Base-by-base conservation (phyloP, 2,329 filamentous ascomycete species). In the Herpotrichia juniperi region DNA sequence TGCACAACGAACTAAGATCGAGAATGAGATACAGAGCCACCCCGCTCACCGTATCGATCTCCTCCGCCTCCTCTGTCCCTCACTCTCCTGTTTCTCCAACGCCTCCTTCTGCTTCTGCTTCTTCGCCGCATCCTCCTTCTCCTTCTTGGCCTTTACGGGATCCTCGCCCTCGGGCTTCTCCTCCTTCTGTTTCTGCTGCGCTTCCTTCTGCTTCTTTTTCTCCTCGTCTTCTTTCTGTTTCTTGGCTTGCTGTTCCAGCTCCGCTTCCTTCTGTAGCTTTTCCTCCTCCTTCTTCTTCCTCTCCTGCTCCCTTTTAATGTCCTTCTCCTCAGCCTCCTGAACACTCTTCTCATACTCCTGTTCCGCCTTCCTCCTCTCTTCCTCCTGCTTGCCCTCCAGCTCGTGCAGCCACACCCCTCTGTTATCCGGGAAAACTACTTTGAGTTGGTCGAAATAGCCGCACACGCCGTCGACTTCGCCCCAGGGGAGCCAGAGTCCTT, bases 381-480 rank as follows among this genome's bases (percentile, higher is more conserved):
- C 31, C 34, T 59, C 66, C 2, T 46, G 57, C 6, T 57, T 46
- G 12, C 45, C 46, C 5, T 71, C 67, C 0, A 46, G 19, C 39
- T 73, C 70, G 26, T 71, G 67, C 19, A 73, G 43, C 71, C 72
- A 74, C 2, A 71, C 66, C 0, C 79, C 81, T 22, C 74, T 70
- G 0, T 73, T 75, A 58, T 83, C 81, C 7, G 69, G 64, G 56
- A 84, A 83, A 0, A 82, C 63, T 28, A 74, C 69, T 26, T 78
- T 76, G 19, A 76, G 67, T 2, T 76, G 74, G 11, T 69, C 66
- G 25, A 69, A 25, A 0, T 58, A 58, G 1, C 69, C 70, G 37
- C 70, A 72, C 1, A 72, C 70, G 17, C 69, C 69, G 31, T 72
- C 69, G 4, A 82, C 72, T 21, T 82, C 79, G 6, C 72, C 73